These are phyloP conservation scores for Solanum gracilifrons DNA, from an alignment of 257 asterid species.

Conservation along the genomic window DNA sequence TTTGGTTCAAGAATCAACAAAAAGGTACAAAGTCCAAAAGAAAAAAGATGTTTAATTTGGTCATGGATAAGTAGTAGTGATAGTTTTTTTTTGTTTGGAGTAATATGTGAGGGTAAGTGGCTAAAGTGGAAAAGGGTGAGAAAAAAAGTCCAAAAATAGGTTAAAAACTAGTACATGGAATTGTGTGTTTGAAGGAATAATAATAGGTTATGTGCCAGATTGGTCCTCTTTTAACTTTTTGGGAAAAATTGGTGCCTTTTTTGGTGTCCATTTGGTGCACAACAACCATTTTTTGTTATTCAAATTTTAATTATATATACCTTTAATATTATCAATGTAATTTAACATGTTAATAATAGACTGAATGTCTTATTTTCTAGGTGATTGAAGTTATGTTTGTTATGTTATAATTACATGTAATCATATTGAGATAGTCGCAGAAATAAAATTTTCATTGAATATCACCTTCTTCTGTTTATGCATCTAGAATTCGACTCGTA, in stretches of 20 bases:
- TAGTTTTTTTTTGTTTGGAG: background rate
- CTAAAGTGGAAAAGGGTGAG: constrained; percentile 27
- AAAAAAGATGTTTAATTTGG: constrained; percentile 22
- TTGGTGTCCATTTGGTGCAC: constrained; percentile 24
- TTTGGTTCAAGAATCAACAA: constrained; percentile 33
- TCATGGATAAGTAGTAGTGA: constrained; percentile 37
- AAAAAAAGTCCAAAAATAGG: constrained; percentile 36
- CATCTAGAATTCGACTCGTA: background rate
- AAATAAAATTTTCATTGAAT: too few relatives aligned
- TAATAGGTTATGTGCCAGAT: constrained; percentile 36
- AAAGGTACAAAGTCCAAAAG: constrained; percentile 41
- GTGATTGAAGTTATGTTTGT: too few relatives aligned
- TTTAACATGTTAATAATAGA: background rate
- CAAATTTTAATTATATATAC: too few relatives aligned
- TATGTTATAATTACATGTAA: too few relatives aligned
- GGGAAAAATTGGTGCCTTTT: constrained; percentile 29
- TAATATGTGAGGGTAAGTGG: constrained; percentile 16
- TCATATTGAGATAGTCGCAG: too few relatives aligned
- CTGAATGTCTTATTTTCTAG: background rate
- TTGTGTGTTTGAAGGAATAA: constrained; percentile 66
- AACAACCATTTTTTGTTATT: constrained; percentile 8
- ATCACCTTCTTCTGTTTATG: too few relatives aligned
- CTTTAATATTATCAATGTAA: too few relatives aligned
- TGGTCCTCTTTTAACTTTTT: constrained; percentile 23
- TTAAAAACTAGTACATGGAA: constrained; percentile 51